Evolutionary conservation across 352 stramenopile species (phyloP), one percentile per base, ranked within the genome.

Genomic region (Phytophthora ramorum): DNA sequence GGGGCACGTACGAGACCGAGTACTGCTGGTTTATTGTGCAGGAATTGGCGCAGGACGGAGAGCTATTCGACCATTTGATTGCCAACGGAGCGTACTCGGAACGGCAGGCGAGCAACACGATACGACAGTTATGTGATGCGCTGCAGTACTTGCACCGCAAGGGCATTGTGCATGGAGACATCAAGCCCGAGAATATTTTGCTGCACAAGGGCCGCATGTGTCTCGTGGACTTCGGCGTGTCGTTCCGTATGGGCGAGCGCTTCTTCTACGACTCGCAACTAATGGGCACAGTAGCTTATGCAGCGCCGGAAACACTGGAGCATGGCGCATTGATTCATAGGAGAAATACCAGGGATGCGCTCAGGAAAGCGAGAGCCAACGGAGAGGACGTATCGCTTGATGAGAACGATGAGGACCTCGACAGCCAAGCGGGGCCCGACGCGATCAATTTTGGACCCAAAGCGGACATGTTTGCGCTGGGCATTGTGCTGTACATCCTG

Each of bases 111-210:
- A 93, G 84, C 44, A 66, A 69, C 16, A 81, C 83, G 2, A 80
- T 94, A 24, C 85, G 85, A 8, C 76, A 95, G 38, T 63, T 95
- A 0, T 92, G 85, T 58, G 81, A 93, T 48, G 88, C 87, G 34
- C 71, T 96, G 58, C 76, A 89, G 37, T 95, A 95, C 61, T 67
- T 97, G 61, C 90, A 97, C 65, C 81, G 83, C 72, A 95, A 95
- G 59, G 84, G 84, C 28, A 87, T 97, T 24, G 87, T 97, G 2
- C 90, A 97, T 54, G 89, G 86, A 50, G 89, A 97, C 66, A 89
- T 97, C 68, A 97, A 97, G 53, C 89, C 89, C 0, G 89, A 97
- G 66, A 97, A 97, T 48, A 85, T 96, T 51, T 56, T 97, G 66
- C 66, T 92, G 45, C 79, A 90, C 37, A 64, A 87, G 43, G 80